A percentile compares a stretch with the other conserved stretches of the same genome.
Conservation (phyloP, 345 rosid species). For the Geranium brycei region DNA sequence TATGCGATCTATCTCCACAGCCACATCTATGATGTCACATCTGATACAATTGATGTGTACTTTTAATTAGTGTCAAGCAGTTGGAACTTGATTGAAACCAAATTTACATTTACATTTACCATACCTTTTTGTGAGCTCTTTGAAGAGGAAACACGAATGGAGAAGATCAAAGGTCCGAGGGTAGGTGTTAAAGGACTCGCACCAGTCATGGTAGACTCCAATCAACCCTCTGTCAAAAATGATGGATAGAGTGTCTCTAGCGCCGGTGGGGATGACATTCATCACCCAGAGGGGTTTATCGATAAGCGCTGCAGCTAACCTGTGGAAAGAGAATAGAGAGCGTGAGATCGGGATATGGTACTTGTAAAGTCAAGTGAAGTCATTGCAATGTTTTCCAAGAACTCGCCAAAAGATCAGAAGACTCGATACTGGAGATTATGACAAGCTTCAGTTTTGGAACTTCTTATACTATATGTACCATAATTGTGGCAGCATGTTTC, state of each 20-base stretch:
- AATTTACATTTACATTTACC: not conserved
- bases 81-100: not conserved
- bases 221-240: conserved; percentile 73
- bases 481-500: too few species aligned
- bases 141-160: conserved; percentile 63
- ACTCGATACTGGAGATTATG: not conserved
- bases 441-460: not conserved
- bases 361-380: too few species aligned
- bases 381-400: not conserved
- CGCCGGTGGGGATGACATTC: conserved; percentile 68
- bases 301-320: conserved; percentile 72
- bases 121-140: conserved; percentile 40
- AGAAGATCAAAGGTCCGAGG: conserved; percentile 77
- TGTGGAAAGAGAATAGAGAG: conserved; percentile 12
- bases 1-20: conserved; percentile 64
- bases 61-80: not conserved
- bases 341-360: too few species aligned
- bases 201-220: conserved; percentile 86
- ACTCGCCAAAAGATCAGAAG: not conserved
- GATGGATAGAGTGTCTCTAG: conserved; percentile 48
- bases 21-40: conserved; percentile 46
- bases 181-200: conserved; percentile 71
- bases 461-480: not conserved
- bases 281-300: conserved; percentile 71
- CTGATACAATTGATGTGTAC: conserved; percentile 22